These are phyloP conservation scores for Heliocybe sulcata DNA, from an alignment of 1,284 basidiomycete species.

Conservation along the genomic window DNA sequence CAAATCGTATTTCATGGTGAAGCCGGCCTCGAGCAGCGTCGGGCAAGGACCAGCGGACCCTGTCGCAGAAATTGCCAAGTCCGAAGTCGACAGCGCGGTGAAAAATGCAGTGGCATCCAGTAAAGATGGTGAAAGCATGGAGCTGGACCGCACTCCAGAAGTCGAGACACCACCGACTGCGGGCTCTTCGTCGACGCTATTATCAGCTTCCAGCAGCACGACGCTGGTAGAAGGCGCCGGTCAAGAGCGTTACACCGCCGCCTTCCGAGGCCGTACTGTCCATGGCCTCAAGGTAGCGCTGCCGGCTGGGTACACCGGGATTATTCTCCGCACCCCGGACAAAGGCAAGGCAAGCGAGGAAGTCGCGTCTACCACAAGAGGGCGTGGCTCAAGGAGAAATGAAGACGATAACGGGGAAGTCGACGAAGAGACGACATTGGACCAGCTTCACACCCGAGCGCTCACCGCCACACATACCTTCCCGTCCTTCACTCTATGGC, in stretches of 20 bases:
- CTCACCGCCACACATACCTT: slow-evolving; percentile 48
- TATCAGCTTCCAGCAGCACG: neutral
- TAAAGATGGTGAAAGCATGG: neutral
- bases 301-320: slow-evolving; percentile 60
- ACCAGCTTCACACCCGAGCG: slow-evolving; percentile 17
- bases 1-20: slow-evolving; percentile 61
- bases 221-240: neutral
- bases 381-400: slow-evolving; percentile 14
- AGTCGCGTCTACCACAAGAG: slow-evolving; percentile 11
- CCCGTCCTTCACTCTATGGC: slow-evolving; percentile 60
- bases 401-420: slow-evolving; percentile 11
- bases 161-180: neutral
- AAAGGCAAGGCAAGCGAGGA: slow-evolving; percentile 4
- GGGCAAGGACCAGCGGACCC: slow-evolving; percentile 11
- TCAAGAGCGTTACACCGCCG: slow-evolving; percentile 38
- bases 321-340: slow-evolving; percentile 39
- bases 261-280: slow-evolving; percentile 67
- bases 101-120: neutral
- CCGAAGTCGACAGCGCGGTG: neutral
- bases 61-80: neutral
- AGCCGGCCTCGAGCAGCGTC: slow-evolving; percentile 30
- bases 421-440: slow-evolving; percentile 13
- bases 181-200: neutral
- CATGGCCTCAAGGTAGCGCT: slow-evolving; percentile 56
- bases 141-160: neutral